phyloP scores from a whole-genome alignment of 495 filamentous ascomycete genomes.

The Aspergillus biplanus region DNA sequence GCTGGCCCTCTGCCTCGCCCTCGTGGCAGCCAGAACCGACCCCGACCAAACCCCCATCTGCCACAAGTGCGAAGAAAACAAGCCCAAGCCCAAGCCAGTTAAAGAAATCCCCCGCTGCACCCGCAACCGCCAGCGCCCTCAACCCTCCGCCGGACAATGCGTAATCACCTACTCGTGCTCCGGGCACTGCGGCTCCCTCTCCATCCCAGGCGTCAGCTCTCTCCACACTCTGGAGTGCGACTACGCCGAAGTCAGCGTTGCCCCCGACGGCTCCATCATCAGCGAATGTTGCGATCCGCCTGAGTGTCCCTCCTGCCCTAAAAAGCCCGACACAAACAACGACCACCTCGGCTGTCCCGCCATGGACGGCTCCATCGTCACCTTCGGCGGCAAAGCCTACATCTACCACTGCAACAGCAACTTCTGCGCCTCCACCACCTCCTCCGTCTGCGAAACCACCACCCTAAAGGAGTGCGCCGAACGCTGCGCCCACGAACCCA shows the following conservation, averaged over 20 bases:
- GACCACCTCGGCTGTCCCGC: not conserved
- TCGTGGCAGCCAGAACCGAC: not conserved
- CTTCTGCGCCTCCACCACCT: not conserved
- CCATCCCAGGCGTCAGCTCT: not conserved
- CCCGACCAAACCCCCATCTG: constrained; percentile 1
- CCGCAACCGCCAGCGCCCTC: not conserved
- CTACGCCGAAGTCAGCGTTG: constrained; percentile 6
- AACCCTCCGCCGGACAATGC: not conserved
- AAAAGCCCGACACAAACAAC: too few relatives aligned
- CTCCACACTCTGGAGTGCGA: not conserved
- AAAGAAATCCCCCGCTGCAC: constrained; percentile 1
- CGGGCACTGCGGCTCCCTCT: not conserved
- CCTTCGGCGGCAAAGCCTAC: not conserved
- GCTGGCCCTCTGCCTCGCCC: not conserved
- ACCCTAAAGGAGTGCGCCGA: constrained; percentile 4
- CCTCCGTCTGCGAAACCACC: not conserved
- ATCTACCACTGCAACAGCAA: constrained; percentile 9
- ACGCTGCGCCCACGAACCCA: not conserved
- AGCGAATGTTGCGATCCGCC: constrained; percentile 8
- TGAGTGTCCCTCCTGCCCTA: not conserved
- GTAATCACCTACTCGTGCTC: not conserved
- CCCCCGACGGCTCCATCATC: not conserved
- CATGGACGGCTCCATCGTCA: not conserved
- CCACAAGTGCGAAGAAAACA: constrained; percentile 1
- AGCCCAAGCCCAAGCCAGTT: not conserved